Evolutionary conservation across 2,329 filamentous ascomycete genomes (phyloP).

Genomic region (Claviceps humidiphila): DNA sequence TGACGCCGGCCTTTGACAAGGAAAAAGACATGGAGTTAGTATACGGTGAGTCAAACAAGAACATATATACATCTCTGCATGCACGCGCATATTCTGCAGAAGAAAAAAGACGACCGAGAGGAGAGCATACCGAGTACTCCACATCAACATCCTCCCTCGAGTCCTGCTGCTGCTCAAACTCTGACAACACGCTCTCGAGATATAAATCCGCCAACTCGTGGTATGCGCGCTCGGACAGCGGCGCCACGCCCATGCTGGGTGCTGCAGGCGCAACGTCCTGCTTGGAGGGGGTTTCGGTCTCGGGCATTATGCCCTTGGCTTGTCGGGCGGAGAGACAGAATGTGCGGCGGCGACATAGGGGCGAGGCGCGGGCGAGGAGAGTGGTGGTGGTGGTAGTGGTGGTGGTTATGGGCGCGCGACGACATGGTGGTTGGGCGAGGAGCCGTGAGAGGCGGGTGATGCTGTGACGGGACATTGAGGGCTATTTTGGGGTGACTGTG

Average conservation of each 20-base stretch:
- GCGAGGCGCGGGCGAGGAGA: slow-evolving; percentile 1
- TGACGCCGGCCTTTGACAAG: slow-evolving; percentile 58
- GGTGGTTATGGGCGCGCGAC: slow-evolving; percentile 10
- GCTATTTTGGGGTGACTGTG: background rate
- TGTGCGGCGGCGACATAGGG: slow-evolving; percentile 7
- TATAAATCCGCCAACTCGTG: slow-evolving; percentile 66
- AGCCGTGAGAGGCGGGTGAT: slow-evolving; percentile 25
- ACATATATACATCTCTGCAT: slow-evolving; percentile 2
- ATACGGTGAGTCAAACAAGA: too few relatives aligned
- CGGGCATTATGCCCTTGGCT: slow-evolving; percentile 45
- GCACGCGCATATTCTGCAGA: too few relatives aligned
- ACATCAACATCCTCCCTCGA: slow-evolving; percentile 64
- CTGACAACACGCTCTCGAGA: slow-evolving; percentile 42
- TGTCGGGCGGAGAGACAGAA: slow-evolving; percentile 18
- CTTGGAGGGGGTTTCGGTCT: slow-evolving; percentile 40
- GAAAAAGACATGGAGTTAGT: too few relatives aligned
- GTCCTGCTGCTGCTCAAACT: slow-evolving; percentile 65
- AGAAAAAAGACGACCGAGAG: background rate
- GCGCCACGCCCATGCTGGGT: slow-evolving; percentile 37
- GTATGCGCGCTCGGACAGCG: slow-evolving; percentile 59
- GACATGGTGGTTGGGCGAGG: slow-evolving; percentile 21
- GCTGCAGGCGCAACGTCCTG: slow-evolving; percentile 23
- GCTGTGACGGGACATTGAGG: slow-evolving; percentile 20
- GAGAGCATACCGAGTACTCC: slow-evolving; percentile 64
- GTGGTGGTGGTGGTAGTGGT: background rate